Base-by-base conservation (phyloP, 139 green algal species). In the Desmodesmus armatus region DNA sequence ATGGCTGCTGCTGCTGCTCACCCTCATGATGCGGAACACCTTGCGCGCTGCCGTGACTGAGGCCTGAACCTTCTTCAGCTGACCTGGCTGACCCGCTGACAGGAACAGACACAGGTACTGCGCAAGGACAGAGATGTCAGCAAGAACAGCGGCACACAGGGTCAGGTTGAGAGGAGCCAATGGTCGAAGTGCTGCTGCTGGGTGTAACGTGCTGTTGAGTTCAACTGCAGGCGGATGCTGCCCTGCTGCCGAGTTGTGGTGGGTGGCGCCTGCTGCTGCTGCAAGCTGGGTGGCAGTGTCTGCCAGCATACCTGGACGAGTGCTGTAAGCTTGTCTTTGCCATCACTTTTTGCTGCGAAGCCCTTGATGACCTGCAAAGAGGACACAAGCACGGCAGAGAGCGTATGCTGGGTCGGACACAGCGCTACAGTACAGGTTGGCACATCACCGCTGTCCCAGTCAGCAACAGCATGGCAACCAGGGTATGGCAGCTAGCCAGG, bases 81-180 rank as follows among this genome's bases (percentile, higher is more conserved):
- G 92, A 21, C 96, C 96, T 29, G 96, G 90, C 88, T 96, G 84
- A 17, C 95, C 96, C 3, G 95, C 96, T 15, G 93, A 94, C 0
- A 97, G 75, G 82, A 97, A 98, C 92, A 99, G 93, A 84, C 93
- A 95, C 13, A 94, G 91, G 82, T 98, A 98, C 96, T 98, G 92
- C 88, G 84, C 44, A 79, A 11, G 23, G 53, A 23, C 65, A 44
- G 13, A 33, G 25, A 21, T 47, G 37, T 4, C 13, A 41, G 63
- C 33, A 39, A 71, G n/a, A 85, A 4, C 31, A 27, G 39, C 3
- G 25, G n/a, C 15, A 33, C 60, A 33, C n/a, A 37, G 60, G n/a
- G n/a, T n/a, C n/a, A n/a, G n/a, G n/a, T n/a, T n/a, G n/a, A n/a
- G n/a, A n/a, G n/a, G n/a, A n/a, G 13, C 47, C 47, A 55, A 55